Conservation (phyloP, 192 early-diverging fungal genomes). For the Bifiguratus adelaidae region DNA sequence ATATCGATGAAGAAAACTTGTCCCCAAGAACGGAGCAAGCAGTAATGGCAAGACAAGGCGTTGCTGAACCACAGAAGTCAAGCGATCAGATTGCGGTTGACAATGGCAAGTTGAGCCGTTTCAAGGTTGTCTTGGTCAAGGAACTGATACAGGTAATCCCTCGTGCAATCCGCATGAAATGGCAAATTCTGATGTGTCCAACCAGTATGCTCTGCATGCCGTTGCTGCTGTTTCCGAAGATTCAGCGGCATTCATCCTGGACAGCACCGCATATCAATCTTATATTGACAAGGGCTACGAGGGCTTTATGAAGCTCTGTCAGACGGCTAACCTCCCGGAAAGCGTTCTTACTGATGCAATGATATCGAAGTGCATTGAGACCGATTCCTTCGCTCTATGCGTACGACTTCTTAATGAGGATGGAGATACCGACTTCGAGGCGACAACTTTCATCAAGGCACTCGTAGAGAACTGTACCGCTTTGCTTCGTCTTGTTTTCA, state of each 20-base stretch:
- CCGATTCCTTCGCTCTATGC: conserved; percentile 15
- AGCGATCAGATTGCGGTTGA: no score
- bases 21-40: not conserved
- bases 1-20: conserved; percentile 11
- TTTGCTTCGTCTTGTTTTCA: conserved; percentile 8
- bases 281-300: conserved; percentile 32
- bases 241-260: conserved; percentile 23
- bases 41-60: not conserved
- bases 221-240: conserved; percentile 31
- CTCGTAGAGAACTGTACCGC: conserved; percentile 14
- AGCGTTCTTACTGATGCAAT: conserved; percentile 35
- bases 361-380: conserved; percentile 26
- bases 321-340: conserved; percentile 35
- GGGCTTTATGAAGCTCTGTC: conserved; percentile 35
- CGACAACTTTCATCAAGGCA: conserved; percentile 14
- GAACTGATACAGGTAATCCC: conserved; percentile 45
- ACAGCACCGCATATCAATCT: conserved; percentile 28
- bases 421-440: conserved; percentile 7
- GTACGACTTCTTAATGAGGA: conserved; percentile 13
- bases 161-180: not conserved
- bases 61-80: no score
- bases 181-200: not conserved
- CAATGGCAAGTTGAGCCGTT: no score
- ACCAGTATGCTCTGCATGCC: conserved; percentile 28
- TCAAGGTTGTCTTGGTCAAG: conserved; percentile 51